Percentiles rank a stretch among this genome's conserved stretches.
phyloP scores from a whole-genome alignment of 2,329 filamentous ascomycete genomes.

The Fusarium graminum region DNA sequence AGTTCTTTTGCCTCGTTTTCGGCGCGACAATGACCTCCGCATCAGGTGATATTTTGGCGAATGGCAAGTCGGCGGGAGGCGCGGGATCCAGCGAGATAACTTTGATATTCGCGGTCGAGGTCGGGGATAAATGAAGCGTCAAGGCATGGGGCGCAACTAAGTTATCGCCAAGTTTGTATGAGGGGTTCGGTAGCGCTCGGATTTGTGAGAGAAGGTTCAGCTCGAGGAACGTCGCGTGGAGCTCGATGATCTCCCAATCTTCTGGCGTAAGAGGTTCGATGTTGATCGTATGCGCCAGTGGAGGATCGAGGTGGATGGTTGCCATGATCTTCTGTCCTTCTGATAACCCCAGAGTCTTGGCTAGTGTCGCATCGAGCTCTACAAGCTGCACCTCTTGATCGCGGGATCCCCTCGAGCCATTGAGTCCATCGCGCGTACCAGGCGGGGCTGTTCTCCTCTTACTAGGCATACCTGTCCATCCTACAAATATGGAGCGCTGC shows the following conservation, averaged over 20 bases:
- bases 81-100: conserved; percentile 86
- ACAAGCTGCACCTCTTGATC: conserved; percentile 84
- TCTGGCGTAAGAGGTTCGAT: conserved; percentile 96
- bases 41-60: conserved; percentile 93
- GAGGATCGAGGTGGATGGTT: conserved; percentile 87
- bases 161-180: conserved; percentile 66
- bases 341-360: conserved; percentile 77
- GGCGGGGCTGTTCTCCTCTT: conserved; percentile 82
- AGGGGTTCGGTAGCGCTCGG: conserved; percentile 89
- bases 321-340: conserved; percentile 84
- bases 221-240: conserved; percentile 95
- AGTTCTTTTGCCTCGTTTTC: conserved; percentile 81
- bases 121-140: conserved; percentile 93
- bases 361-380: conserved; percentile 90
- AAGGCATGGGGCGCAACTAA: conserved; percentile 78
- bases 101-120: conserved; percentile 92
- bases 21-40: conserved; percentile 98
- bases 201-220: conserved; percentile 94
- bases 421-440: conserved; percentile 79
- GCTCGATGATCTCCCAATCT: conserved; percentile 98
- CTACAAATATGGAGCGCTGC: conserved; percentile 83
- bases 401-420: conserved; percentile 67
- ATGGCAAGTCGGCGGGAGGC: conserved; percentile 75
- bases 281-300: conserved; percentile 91
- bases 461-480: conserved; percentile 98